Conservation (phyloP, 208 protist species). For the Angomonas deanei region DNA sequence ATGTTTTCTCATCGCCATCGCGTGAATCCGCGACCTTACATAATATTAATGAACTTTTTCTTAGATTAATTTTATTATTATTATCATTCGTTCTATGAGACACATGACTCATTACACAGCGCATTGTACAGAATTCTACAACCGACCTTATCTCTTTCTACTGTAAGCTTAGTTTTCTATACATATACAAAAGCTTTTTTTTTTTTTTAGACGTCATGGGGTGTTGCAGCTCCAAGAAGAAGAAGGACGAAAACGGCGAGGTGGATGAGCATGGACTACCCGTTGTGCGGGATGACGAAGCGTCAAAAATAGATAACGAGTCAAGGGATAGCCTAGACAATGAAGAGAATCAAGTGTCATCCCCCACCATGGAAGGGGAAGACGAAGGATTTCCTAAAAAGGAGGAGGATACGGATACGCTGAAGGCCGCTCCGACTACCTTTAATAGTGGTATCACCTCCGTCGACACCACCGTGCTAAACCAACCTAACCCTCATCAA, state of each 20-base stretch:
- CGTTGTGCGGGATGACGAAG: neutral
- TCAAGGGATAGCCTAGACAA: neutral
- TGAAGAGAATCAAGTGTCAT: neutral
- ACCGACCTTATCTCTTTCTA: neutral
- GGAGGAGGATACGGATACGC: neutral
- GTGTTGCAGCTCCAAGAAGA: slow-evolving; percentile 2
- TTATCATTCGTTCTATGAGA: too few species aligned
- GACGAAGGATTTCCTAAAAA: neutral
- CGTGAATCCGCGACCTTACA: too few species aligned
- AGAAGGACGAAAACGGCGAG: neutral
- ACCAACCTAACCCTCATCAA: neutral
- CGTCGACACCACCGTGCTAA: neutral
- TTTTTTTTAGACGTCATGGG: neutral
- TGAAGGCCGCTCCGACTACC: neutral
- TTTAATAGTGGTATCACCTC: neutral
- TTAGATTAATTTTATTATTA: too few species aligned
- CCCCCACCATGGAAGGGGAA: neutral
- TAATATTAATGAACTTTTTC: too few species aligned
- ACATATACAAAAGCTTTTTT: neutral
- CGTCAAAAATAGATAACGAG: neutral
- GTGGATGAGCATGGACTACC: neutral
- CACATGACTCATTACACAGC: too few species aligned
- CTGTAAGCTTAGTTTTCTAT: neutral
- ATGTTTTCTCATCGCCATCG: too few species aligned
- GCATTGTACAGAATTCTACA: too few species aligned